A percentile compares a stretch with the other conserved stretches of the same genome.
Evolutionary conservation across 306 rosid species (phyloP).

Genomic region (Potentilla sterilis): DNA sequence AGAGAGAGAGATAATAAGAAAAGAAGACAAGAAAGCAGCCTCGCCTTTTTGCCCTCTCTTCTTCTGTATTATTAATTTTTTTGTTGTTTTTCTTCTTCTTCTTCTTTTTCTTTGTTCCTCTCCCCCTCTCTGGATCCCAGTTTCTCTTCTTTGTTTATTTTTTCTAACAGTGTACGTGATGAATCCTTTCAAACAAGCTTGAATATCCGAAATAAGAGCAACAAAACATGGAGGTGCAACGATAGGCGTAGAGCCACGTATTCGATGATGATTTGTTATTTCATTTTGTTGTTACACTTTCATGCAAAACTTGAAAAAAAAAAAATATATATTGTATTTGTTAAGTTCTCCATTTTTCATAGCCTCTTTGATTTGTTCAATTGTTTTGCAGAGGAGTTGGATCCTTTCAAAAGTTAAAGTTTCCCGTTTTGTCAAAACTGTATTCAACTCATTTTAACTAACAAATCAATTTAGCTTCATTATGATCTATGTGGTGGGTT

Average conservation of each 20-base stretch:
- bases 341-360: background rate
- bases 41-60: conserved; percentile 1
- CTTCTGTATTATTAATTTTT: background rate
- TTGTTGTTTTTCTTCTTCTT: background rate
- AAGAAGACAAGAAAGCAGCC: conserved; percentile 29
- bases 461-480: background rate
- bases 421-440: background rate
- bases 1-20: conserved; percentile 2
- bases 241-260: conserved; percentile 26
- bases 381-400: background rate
- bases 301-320: background rate
- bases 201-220: conserved; percentile 43
- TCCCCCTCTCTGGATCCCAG: conserved; percentile 14
- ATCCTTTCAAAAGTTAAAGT: background rate
- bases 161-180: background rate
- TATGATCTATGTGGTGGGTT: too few species aligned
- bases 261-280: background rate
- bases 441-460: background rate
- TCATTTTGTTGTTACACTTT: background rate
- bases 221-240: conserved; percentile 37
- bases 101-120: conserved; percentile 16
- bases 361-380: conserved; percentile 8
- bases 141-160: background rate
- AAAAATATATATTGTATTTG: background rate
- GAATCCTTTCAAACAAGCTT: conserved; percentile 32